Evolutionary conservation across 441 rosid genomes (phyloP).

Genomic region (Breynia disticha): DNA sequence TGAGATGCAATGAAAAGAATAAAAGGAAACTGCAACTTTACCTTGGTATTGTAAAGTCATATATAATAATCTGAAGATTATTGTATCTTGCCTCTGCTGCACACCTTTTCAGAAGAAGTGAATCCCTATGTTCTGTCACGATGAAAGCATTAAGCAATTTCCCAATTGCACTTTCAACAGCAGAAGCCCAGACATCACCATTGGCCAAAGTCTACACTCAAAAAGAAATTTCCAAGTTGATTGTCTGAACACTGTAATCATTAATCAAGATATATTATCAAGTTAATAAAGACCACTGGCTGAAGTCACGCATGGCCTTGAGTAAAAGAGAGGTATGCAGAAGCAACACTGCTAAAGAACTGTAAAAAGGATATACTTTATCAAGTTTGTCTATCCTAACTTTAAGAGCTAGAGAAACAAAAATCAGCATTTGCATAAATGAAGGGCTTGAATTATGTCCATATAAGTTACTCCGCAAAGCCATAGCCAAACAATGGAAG

Average conservation of each 20-base stretch:
- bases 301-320: no score
- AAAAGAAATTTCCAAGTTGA: no score
- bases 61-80: conserved; percentile 66
- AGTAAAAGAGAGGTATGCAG: no score
- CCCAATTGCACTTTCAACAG: conserved; percentile 90
- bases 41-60: conserved; percentile 91
- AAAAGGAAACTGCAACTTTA: conserved; percentile 20
- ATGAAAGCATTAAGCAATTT: conserved; percentile 87
- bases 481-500: no score
- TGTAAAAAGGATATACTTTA: no score
- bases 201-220: conserved; percentile 55
- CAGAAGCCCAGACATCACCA: conserved; percentile 83
- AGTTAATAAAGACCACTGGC: no score
- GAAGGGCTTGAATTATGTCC: neutral
- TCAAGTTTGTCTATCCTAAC: no score
- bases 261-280: neutral
- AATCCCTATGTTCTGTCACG: conserved; percentile 79
- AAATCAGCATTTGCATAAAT: neutral
- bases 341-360: no score
- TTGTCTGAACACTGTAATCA: conserved; percentile 3
- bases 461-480: no score
- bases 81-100: conserved; percentile 64
- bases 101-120: conserved; percentile 57
- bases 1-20: neutral
- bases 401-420: neutral